phyloP scores from a whole-genome alignment of 495 filamentous ascomycete species.

The Lindgomyces ingoldianus region DNA sequence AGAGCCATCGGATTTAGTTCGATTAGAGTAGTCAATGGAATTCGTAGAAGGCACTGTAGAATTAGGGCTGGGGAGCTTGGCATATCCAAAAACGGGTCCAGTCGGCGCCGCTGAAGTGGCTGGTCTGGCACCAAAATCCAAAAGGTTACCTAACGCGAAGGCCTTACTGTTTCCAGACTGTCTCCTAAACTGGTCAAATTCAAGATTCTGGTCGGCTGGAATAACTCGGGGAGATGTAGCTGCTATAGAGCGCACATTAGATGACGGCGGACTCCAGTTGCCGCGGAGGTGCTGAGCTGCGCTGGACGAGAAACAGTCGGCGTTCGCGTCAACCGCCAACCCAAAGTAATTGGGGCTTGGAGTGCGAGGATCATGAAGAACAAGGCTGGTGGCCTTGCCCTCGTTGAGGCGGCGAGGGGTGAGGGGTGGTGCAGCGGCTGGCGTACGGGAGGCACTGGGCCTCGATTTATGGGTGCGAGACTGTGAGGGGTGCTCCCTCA shows the following conservation, averaged over 20 bases:
- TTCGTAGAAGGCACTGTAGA: background rate
- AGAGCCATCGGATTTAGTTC: conserved; percentile 7
- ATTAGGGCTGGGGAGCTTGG: conserved; percentile 34
- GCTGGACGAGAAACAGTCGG: conserved; percentile 61
- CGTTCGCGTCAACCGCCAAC: conserved; percentile 61
- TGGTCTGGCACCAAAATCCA: conserved; percentile 37
- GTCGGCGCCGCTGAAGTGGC: conserved; percentile 47
- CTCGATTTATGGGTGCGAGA: conserved; percentile 23
- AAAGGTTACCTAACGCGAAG: conserved; percentile 29
- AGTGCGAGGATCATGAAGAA: conserved; percentile 40
- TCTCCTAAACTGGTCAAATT: conserved; percentile 73
- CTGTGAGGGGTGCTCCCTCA: conserved; percentile 19
- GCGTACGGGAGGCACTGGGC: conserved; percentile 6
- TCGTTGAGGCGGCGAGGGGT: conserved; percentile 28
- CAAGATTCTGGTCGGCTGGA: conserved; percentile 68
- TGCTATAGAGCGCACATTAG: conserved; percentile 67
- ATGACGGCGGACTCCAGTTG: conserved; percentile 71
- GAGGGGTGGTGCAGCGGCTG: conserved; percentile 7
- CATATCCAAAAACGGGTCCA: conserved; percentile 36
- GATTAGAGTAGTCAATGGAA: conserved; percentile 1
- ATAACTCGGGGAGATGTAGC: conserved; percentile 68
- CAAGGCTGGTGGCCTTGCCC: conserved; percentile 10
- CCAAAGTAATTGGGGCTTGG: conserved; percentile 84
- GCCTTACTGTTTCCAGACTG: conserved; percentile 63
- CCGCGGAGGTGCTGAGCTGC: conserved; percentile 57